Evolutionary conservation across 2,329 filamentous ascomycete species (phyloP), one percentile per base, ranked within the genome.

Genomic region (Aaosphaeria pasadenensis): DNA sequence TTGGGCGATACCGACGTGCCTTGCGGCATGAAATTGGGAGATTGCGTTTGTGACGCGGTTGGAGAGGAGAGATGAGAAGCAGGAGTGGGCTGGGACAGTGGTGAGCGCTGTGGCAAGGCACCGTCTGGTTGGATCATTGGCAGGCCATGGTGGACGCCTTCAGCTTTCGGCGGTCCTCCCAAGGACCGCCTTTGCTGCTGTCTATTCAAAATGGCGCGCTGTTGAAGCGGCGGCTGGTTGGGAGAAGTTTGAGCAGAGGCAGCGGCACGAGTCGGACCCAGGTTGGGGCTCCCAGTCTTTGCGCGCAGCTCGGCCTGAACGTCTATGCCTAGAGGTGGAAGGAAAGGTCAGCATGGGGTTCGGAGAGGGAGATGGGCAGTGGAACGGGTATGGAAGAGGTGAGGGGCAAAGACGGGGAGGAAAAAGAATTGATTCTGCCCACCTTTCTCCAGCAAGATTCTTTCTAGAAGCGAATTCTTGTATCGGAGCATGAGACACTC

Each of bases 401-500:
- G 9, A 36, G 7, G 7, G 33, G 33, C n/a, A n/a, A 9, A 11
- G 39, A 42, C 24, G 31, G 11, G 43, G 24, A 30, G 13, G 39
- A 30, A 31, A 17, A 39, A n/a, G 29, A 11, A 40, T 30, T 11
- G 11, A 30, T 11, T 11, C 11, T 41, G 39, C 48, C 32, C 74
- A 94, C 91, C 91, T 80, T 97, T 97, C 75, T 99, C 94, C 35
- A 99, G 81, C 45, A 99, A 81, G 64, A 99, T 95, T 50, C 94
- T 85, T 75, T 99, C 94, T 33, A 99, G 81, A 43, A 97, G 78
- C 38, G 94, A 97, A 71, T 97, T 99, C 77, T 97, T 97, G 73
- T 97, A 99, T 50, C 94, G 87, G 61, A 99, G 80, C 94, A 99
- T 97, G 65, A 97, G 75, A 70, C 94, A 97, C 73, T 97, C 94